Percentiles rank a stretch among this genome's conserved stretches.
Conservation (phyloP, 805 yeast genomes). For the Metschnikowia orientalis region DNA sequence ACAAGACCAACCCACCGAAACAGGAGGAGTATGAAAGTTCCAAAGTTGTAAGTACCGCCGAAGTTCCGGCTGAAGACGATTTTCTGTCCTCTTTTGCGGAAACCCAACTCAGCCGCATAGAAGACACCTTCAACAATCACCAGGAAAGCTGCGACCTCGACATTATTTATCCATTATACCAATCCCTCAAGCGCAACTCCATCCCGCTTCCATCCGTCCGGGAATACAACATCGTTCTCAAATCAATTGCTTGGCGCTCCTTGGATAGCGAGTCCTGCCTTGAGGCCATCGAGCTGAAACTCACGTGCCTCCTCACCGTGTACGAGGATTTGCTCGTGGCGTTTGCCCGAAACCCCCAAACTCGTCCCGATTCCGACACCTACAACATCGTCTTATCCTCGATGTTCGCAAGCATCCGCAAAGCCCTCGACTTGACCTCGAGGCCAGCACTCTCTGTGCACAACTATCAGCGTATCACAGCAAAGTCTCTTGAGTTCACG, state of each 20-base stretch:
- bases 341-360: conserved; percentile 11
- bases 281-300: conserved; percentile 49
- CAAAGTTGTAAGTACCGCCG: no score
- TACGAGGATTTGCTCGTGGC: conserved; percentile 58
- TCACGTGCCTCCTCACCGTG: conserved; percentile 59
- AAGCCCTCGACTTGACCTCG: conserved; percentile 31
- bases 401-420: conserved; percentile 47
- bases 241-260: conserved; percentile 49
- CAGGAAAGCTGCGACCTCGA: conserved; percentile 24
- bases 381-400: conserved; percentile 47
- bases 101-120: conserved; percentile 21
- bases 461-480: conserved; percentile 44
- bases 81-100: conserved; percentile 20
- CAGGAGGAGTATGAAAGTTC: no score
- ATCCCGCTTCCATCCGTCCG: conserved; percentile 46
- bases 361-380: conserved; percentile 54
- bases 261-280: conserved; percentile 30
- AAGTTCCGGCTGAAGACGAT: conserved; percentile 5
- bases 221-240: conserved; percentile 50
- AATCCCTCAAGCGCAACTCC: conserved; percentile 36
- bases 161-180: conserved; percentile 38
- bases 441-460: conserved; percentile 43
- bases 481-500: conserved; percentile 42
- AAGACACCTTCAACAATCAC: conserved; percentile 15
- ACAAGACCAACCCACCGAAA: conserved; percentile 2